These are phyloP conservation scores for Silene uniflora DNA, from an alignment of 148 eudicot species.

Conservation along the genomic window DNA sequence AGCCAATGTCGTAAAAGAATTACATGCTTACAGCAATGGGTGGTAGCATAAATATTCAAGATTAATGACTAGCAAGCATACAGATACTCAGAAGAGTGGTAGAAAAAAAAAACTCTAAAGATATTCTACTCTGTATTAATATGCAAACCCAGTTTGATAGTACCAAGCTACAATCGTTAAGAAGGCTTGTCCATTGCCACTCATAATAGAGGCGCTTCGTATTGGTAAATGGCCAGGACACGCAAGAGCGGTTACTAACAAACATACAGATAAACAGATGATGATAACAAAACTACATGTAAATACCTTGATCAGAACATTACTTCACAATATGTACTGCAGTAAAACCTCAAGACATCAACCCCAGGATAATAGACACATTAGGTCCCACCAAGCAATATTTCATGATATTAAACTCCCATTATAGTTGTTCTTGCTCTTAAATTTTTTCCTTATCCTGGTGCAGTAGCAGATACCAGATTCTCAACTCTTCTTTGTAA, in stretches of 20 bases:
- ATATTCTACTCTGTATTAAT: background rate
- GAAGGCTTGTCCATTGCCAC: slow-evolving; percentile 1
- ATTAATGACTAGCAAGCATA: no score
- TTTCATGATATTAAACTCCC: background rate
- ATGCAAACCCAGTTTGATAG: background rate
- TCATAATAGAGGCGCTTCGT: background rate
- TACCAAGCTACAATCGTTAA: background rate
- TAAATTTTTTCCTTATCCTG: no score
- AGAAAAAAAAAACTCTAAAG: no score
- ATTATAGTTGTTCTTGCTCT: background rate
- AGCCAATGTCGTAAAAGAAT: background rate
- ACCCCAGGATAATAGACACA: background rate
- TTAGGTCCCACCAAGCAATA: background rate
- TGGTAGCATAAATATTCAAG: background rate
- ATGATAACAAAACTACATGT: background rate
- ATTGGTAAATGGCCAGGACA: background rate
- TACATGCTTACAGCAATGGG: background rate
- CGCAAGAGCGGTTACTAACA: background rate
- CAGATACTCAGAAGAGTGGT: no score
- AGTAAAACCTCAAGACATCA: background rate
- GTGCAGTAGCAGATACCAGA: background rate
- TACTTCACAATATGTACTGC: background rate
- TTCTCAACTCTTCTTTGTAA: background rate
- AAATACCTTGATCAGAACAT: background rate
- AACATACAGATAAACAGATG: background rate